Conservation (phyloP, 306 rosid genomes). For the Vigna trinervia region DNA sequence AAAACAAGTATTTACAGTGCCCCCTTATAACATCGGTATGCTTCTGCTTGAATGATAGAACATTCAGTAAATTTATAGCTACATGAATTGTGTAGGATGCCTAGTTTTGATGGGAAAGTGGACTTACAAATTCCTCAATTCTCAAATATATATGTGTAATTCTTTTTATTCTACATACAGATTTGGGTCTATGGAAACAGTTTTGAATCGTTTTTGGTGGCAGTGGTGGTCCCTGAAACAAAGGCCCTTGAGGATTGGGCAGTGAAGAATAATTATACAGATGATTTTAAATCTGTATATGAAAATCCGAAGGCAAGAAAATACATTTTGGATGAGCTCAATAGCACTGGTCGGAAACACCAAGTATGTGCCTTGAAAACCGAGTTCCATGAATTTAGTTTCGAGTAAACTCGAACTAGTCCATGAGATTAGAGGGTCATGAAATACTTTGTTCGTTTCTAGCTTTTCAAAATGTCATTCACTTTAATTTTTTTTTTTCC, state of each 20-base stretch:
- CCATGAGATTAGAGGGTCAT: neutral
- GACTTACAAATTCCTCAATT: neutral
- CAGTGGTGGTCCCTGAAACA: conserved; percentile 83
- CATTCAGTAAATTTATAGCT: conserved; percentile 16
- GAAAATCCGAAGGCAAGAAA: conserved; percentile 69
- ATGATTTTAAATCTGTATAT: conserved; percentile 78
- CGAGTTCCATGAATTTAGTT: conserved; percentile 31
- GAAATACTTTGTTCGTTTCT: neutral
- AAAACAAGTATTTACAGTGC: conserved; percentile 77
- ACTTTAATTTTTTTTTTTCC: neutral
- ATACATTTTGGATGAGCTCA: conserved; percentile 85
- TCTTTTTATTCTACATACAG: conserved; percentile 49
- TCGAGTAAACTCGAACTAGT: neutral
- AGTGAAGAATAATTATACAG: conserved; percentile 51
- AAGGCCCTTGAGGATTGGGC: conserved; percentile 89
- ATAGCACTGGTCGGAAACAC: conserved; percentile 68
- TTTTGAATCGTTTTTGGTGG: conserved; percentile 95
- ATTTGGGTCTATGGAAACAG: conserved; percentile 97
- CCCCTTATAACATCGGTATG: conserved; percentile 79
- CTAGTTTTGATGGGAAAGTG: conserved; percentile 9
- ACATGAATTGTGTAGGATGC: conserved; percentile 7
- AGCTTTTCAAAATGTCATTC: neutral
- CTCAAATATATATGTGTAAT: neutral
- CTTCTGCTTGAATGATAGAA: conserved; percentile 36
- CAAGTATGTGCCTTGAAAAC: conserved; percentile 58